A percentile compares a stretch with the other conserved stretches of the same genome.
Evolutionary conservation across 1,284 basidiomycete species (phyloP).

Genomic region (Cutaneotrichosporon sp.): DNA sequence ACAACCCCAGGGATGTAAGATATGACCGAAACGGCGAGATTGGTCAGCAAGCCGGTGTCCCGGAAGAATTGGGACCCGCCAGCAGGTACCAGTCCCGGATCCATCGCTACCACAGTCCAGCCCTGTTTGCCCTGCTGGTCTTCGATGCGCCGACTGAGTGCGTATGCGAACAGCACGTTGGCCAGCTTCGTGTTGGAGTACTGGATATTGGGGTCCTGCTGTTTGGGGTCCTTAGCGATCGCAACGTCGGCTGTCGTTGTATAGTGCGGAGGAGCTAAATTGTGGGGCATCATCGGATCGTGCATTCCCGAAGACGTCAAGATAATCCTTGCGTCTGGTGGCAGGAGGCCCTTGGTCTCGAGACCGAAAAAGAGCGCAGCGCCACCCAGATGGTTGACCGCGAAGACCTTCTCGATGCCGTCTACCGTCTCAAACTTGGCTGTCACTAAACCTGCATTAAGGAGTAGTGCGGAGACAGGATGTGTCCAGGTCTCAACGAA

Average conservation of each 20-base stretch:
- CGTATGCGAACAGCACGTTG: constrained; percentile 21
- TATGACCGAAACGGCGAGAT: neutral
- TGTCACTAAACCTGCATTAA: neutral
- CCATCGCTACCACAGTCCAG: constrained; percentile 20
- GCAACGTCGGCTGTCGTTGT: constrained; percentile 19
- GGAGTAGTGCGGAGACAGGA: constrained; percentile 1
- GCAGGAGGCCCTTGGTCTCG: constrained; percentile 9
- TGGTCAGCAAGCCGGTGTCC: neutral
- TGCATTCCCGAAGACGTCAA: constrained; percentile 15
- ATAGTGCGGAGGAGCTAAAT: constrained; percentile 3
- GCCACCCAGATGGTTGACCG: constrained; percentile 24
- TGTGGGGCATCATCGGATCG: constrained; percentile 2
- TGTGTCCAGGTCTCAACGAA: constrained; percentile 6
- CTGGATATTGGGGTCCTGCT: neutral
- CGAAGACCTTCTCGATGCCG: constrained; percentile 21
- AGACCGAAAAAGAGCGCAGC: constrained; percentile 21
- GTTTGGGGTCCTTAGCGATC: neutral
- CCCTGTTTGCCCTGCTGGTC: neutral
- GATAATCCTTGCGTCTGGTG: constrained; percentile 13
- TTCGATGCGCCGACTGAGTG: constrained; percentile 8
- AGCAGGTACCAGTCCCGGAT: constrained; percentile 23
- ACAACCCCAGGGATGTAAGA: constrained; percentile 1
- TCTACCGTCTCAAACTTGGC: neutral
- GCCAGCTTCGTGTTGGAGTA: constrained; percentile 15
- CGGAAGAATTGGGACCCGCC: neutral